These are phyloP conservation scores for Metschnikowia koreensis DNA, from an alignment of 805 yeast genomes.

Conservation along the genomic window DNA sequence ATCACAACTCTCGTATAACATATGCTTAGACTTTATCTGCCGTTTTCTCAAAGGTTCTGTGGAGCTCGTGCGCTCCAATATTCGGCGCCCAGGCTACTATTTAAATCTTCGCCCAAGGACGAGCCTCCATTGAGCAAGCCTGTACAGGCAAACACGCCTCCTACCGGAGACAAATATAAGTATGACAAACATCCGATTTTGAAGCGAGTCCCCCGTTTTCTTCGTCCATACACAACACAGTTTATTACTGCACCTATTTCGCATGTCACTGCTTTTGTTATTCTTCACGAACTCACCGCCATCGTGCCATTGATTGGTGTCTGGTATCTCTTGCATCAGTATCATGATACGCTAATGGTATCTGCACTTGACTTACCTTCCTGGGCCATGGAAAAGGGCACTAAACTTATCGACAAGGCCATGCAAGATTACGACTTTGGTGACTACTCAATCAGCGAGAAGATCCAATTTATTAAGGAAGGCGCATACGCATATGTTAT, in stretches of 20 bases:
- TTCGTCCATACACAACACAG: slow-evolving; percentile 49
- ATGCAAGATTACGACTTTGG: slow-evolving; percentile 38
- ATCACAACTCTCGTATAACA: background rate
- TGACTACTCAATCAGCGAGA: slow-evolving; percentile 44
- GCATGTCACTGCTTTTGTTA: slow-evolving; percentile 59
- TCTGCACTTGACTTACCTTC: slow-evolving; percentile 54
- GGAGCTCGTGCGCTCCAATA: background rate
- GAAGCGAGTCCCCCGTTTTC: slow-evolving; percentile 47
- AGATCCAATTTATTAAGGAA: slow-evolving; percentile 56
- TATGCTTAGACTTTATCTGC: slow-evolving; percentile 4
- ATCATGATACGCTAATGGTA: slow-evolving; percentile 40
- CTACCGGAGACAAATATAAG: slow-evolving; percentile 1
- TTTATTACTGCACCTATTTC: slow-evolving; percentile 57
- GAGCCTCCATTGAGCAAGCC: slow-evolving; percentile 7
- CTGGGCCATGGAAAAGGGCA: slow-evolving; percentile 60
- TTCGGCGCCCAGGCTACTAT: slow-evolving; percentile 5
- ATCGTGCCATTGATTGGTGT: slow-evolving; percentile 64
- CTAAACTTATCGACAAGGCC: slow-evolving; percentile 53
- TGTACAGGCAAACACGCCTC: slow-evolving; percentile 1
- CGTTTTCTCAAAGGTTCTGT: background rate
- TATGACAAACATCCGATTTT: slow-evolving; percentile 28
- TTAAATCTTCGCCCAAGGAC: slow-evolving; percentile 1
- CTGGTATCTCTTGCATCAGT: slow-evolving; percentile 64
- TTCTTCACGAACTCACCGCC: slow-evolving; percentile 76
- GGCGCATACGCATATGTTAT: slow-evolving; percentile 76